Percentiles rank a stretch among this genome's conserved stretches.
These are phyloP conservation scores for Nakazawaea wickerhamii DNA, from an alignment of 805 yeast genomes.

Conservation along the genomic window DNA sequence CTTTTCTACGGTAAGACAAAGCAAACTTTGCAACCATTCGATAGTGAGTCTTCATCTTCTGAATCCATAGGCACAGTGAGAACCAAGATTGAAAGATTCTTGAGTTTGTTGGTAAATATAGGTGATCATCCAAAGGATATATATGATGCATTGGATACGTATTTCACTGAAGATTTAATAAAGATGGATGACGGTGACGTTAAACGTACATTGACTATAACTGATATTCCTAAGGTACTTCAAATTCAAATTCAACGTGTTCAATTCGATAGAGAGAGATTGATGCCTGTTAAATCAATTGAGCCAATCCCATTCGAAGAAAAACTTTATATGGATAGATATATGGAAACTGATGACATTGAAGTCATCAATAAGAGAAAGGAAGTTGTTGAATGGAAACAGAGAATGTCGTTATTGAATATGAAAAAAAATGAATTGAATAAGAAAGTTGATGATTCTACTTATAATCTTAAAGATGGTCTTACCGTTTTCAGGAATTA, in stretches of 20 bases:
- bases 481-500: conserved; percentile 53
- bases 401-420: conserved; percentile 39
- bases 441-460: conserved; percentile 39
- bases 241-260: conserved; percentile 95
- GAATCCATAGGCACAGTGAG: conserved; percentile 31
- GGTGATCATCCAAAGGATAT: conserved; percentile 85
- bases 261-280: conserved; percentile 69
- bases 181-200: conserved; percentile 68
- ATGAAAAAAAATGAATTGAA: conserved; percentile 37
- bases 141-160: conserved; percentile 85
- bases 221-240: conserved; percentile 69
- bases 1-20: conserved; percentile 83
- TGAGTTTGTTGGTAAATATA: conserved; percentile 77
- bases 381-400: conserved; percentile 61
- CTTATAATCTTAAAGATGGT: conserved; percentile 44
- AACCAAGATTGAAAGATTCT: conserved; percentile 65
- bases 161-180: conserved; percentile 70
- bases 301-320: conserved; percentile 81
- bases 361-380: conserved; percentile 46
- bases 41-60: conserved; percentile 20
- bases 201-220: conserved; percentile 65
- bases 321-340: conserved; percentile 79
- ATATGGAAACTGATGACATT: conserved; percentile 62
- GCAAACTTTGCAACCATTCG: conserved; percentile 61
- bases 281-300: conserved; percentile 74